A percentile compares a stretch with the other conserved stretches of the same genome.
phyloP scores from a whole-genome alignment of 257 asterid genomes.

The Scutellaria baicalensis region DNA sequence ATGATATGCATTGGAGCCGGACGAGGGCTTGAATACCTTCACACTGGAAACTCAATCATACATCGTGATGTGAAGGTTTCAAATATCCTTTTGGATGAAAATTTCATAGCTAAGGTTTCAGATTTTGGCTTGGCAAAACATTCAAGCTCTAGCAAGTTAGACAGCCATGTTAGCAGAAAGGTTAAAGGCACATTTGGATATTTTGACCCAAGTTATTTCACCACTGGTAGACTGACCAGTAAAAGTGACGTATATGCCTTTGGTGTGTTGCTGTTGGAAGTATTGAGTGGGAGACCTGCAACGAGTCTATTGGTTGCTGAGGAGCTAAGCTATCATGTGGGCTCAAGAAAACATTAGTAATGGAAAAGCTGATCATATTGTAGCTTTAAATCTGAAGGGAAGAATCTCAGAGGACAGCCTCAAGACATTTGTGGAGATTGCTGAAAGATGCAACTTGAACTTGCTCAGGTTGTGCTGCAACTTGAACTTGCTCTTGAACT shows the following conservation, averaged over 20 bases:
- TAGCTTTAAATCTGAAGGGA: conserved; percentile 2
- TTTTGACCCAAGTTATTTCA: neutral
- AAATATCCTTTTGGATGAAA: neutral
- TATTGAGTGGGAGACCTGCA: neutral
- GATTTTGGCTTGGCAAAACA: conserved; percentile 8
- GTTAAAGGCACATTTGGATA: neutral
- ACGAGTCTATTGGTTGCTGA: neutral
- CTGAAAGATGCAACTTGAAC: neutral
- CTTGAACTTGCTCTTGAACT: conserved; percentile 1
- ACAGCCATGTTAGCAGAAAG: neutral
- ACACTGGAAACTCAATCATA: neutral
- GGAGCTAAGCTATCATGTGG: neutral
- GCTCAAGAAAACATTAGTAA: neutral
- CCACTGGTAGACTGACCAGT: neutral
- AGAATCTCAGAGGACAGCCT: neutral
- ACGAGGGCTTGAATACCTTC: conserved; percentile 10
- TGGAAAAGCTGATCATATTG: neutral
- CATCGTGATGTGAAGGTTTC: conserved; percentile 1
- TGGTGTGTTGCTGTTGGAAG: conserved; percentile 7
- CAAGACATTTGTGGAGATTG: neutral
- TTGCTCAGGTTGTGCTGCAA: neutral
- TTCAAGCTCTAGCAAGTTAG: neutral
- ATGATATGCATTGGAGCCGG: conserved; percentile 1
- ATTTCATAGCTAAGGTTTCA: neutral
- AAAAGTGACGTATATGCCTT: neutral